Percentiles rank a stretch among this genome's conserved stretches.
phyloP scores from a whole-genome alignment of 352 stramenopile genomes.

The Blastocystis sp. region DNA sequence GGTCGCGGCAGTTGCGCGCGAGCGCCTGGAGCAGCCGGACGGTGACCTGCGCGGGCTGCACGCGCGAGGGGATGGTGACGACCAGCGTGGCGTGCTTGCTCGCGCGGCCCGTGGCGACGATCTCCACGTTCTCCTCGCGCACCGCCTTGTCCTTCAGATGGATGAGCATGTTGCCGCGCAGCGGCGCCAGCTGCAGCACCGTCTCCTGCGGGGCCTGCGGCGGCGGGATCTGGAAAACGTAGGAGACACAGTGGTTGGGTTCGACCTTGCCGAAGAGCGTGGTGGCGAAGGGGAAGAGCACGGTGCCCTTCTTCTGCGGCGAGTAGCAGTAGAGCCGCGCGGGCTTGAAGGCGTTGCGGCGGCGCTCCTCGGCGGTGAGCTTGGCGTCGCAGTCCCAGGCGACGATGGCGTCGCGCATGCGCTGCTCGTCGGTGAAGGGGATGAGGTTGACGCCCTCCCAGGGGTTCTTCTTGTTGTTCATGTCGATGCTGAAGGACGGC shows the following conservation, averaged over 20 bases:
- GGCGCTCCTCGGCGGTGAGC: constrained; percentile 84
- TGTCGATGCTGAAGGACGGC: constrained; percentile 79
- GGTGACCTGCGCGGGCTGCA: not conserved
- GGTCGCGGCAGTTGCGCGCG: constrained; percentile 23
- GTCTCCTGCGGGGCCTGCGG: constrained; percentile 62
- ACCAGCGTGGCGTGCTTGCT: constrained; percentile 77
- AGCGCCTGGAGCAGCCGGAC: not conserved
- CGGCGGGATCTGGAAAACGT: not conserved
- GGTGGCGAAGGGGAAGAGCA: constrained; percentile 21
- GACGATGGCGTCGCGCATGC: constrained; percentile 86
- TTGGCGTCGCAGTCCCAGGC: constrained; percentile 83
- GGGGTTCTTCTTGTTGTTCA: constrained; percentile 90
- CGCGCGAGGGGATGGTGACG: constrained; percentile 71
- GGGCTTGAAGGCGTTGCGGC: constrained; percentile 82
- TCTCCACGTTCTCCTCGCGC: constrained; percentile 74
- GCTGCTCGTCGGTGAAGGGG: constrained; percentile 91
- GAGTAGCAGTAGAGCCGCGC: constrained; percentile 84
- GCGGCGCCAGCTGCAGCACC: constrained; percentile 76
- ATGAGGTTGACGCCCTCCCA: constrained; percentile 98
- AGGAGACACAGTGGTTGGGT: constrained; percentile 73
- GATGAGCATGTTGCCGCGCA: constrained; percentile 73
- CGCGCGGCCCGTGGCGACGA: constrained; percentile 74
- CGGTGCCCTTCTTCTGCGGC: constrained; percentile 68
- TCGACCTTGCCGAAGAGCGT: constrained; percentile 73
- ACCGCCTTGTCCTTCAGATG: constrained; percentile 71